Evolutionary conservation across 257 asterid genomes (phyloP).

Genomic region (Solanum ossicruentum): DNA sequence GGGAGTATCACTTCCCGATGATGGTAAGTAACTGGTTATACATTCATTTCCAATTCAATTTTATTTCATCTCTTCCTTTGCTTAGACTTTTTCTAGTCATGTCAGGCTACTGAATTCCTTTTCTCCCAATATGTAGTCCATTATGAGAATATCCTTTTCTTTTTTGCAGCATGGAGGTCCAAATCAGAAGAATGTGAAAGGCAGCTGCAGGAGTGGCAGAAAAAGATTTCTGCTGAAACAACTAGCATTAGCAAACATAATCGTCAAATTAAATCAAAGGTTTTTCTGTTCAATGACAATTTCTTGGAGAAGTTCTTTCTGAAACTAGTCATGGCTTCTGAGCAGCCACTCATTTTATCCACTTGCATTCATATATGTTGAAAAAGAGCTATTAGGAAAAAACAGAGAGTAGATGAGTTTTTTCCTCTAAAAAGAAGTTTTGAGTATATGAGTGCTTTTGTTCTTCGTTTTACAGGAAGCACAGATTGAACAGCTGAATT

Average conservation of each 20-base stretch:
- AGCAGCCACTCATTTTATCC: background rate
- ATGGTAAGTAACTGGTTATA: background rate
- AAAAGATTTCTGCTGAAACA: constrained; percentile 79
- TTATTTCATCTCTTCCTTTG: background rate
- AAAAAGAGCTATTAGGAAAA: background rate
- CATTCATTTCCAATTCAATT: background rate
- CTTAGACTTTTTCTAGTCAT: background rate
- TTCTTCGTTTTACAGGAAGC: constrained; percentile 45
- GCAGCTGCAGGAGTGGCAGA: constrained; percentile 77
- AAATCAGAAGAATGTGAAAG: constrained; percentile 79
- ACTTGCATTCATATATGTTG: background rate
- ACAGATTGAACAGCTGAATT: constrained; percentile 68
- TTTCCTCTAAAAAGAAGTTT: background rate
- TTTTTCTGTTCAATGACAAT: constrained; percentile 16
- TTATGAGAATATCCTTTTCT: background rate
- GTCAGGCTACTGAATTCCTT: background rate
- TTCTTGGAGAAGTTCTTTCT: background rate
- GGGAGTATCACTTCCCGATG: background rate
- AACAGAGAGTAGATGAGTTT: background rate
- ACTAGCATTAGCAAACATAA: constrained; percentile 76
- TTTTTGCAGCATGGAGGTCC: constrained; percentile 53
- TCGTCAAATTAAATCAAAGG: constrained; percentile 92
- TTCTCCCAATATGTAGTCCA: background rate
- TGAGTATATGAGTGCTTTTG: background rate
- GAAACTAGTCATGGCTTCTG: background rate